phyloP scores from a whole-genome alignment of 179 eudicot species.

The Silene coronaria region DNA sequence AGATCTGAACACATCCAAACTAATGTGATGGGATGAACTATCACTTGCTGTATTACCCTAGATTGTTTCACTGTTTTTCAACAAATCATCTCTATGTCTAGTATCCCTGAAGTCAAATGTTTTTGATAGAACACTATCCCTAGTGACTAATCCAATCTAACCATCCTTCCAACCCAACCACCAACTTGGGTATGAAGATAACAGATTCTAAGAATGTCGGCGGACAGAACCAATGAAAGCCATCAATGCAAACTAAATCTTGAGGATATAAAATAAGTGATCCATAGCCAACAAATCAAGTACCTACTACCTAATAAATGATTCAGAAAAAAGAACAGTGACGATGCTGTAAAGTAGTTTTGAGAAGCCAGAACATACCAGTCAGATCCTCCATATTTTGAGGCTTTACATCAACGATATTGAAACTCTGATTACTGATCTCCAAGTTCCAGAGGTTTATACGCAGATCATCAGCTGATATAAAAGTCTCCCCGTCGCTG shows the following conservation, averaged over 20 bases:
- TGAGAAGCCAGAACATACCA: constrained; percentile 38
- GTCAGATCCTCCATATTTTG: constrained; percentile 97
- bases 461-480: constrained; percentile 95
- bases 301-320: background rate
- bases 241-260: background rate
- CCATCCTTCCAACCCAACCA: background rate
- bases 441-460: constrained; percentile 97
- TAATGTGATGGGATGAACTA: background rate
- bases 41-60: background rate
- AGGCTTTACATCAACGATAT: constrained; percentile 96
- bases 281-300: background rate
- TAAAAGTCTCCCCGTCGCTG: constrained; percentile 96
- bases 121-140: background rate
- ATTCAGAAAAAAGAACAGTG: background rate
- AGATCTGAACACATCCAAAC: background rate
- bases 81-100: background rate
- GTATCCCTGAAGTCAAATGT: constrained; percentile 1
- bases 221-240: background rate
- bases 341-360: background rate
- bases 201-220: background rate
- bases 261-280: background rate
- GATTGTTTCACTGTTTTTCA: background rate
- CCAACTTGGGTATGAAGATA: background rate
- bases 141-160: background rate
- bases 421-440: constrained; percentile 93